phyloP scores from a whole-genome alignment of 257 asterid species.

The Orobanche coerulescens region DNA sequence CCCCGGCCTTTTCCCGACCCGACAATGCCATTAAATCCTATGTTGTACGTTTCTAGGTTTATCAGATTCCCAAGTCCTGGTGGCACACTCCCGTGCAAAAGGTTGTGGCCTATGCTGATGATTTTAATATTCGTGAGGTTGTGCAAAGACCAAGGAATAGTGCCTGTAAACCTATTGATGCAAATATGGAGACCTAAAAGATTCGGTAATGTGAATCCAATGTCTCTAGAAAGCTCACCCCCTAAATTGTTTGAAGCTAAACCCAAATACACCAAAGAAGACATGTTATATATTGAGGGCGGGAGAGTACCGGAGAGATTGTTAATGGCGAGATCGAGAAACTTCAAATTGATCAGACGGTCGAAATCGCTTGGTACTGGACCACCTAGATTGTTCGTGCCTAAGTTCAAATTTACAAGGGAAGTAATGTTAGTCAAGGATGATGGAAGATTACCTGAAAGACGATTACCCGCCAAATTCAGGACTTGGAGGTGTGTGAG shows the following conservation, averaged over 20 bases:
- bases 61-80: conserved; percentile 56
- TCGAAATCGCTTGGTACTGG: conserved; percentile 28
- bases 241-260: conserved; percentile 28
- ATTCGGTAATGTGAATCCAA: conserved; percentile 45
- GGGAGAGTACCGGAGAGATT: conserved; percentile 45
- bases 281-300: conserved; percentile 29
- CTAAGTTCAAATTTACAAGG: conserved; percentile 25
- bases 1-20: conserved; percentile 29
- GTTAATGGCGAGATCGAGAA: conserved; percentile 49
- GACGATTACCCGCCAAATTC: conserved; percentile 37
- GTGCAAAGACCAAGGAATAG: conserved; percentile 49
- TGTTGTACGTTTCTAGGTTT: conserved; percentile 38
- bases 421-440: conserved; percentile 32
- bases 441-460: conserved; percentile 43
- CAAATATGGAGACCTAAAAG: conserved; percentile 41
- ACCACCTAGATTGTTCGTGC: conserved; percentile 34
- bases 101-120: conserved; percentile 47
- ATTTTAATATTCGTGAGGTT: conserved; percentile 46
- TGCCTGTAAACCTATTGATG: conserved; percentile 48
- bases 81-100: conserved; percentile 48
- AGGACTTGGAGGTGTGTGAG: conserved; percentile 33
- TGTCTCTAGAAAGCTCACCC: conserved; percentile 40
- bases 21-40: conserved; percentile 43
- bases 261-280: conserved; percentile 30
- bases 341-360: conserved; percentile 30